Evolutionary conservation across 129 eudicot species (phyloP).

Genomic region (Saussurea involucrata): DNA sequence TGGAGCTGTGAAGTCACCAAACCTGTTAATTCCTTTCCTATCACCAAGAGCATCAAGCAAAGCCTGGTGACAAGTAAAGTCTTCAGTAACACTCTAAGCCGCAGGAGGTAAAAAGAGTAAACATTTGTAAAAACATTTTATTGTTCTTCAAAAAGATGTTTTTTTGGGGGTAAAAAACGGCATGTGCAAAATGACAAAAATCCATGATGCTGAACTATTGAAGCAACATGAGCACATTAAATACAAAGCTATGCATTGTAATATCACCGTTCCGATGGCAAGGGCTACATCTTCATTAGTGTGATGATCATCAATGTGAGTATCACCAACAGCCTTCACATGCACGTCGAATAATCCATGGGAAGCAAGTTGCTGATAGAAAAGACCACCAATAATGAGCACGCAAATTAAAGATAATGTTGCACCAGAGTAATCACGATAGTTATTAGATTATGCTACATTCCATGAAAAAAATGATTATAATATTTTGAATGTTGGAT

Average conservation of each 20-base stretch:
- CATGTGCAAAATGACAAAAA: background rate
- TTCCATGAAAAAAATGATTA: background rate
- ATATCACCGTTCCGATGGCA: slow-evolving; percentile 91
- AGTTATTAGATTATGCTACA: background rate
- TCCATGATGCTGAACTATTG: background rate
- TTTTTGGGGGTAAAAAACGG: background rate
- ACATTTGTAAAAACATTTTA: background rate
- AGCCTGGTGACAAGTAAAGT: slow-evolving; percentile 51
- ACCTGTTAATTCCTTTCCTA: slow-evolving; percentile 90
- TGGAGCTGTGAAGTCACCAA: slow-evolving; percentile 98
- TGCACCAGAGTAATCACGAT: background rate
- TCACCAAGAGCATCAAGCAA: slow-evolving; percentile 93
- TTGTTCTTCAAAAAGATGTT: background rate
- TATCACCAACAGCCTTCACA: slow-evolving; percentile 93
- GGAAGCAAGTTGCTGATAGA: slow-evolving; percentile 89
- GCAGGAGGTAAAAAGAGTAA: background rate
- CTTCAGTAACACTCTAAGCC: background rate
- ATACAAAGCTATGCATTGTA: background rate
- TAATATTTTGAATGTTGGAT: background rate
- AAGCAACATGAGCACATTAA: background rate
- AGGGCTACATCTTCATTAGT: slow-evolving; percentile 97
- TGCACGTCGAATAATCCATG: slow-evolving; percentile 95
- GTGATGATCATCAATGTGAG: slow-evolving; percentile 97
- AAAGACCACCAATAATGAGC: slow-evolving; percentile 6
- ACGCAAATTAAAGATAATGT: background rate